phyloP scores from a whole-genome alignment of 2,329 filamentous ascomycete species.

The Phoma herbarum region DNA sequence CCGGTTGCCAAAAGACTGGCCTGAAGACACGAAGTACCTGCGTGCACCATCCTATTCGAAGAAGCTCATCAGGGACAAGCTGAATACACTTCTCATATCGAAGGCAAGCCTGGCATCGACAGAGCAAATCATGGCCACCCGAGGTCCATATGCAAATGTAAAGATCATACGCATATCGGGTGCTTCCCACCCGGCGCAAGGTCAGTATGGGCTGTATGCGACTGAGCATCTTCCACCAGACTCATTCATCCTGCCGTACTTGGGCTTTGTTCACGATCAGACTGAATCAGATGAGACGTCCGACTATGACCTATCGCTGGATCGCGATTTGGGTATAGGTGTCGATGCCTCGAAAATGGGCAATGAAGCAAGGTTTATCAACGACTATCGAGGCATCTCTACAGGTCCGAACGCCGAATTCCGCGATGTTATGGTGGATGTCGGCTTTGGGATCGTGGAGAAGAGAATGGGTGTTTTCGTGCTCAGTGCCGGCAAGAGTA shows the following conservation, averaged over 20 bases:
- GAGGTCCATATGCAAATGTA: constrained; percentile 50
- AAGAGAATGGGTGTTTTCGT: constrained; percentile 62
- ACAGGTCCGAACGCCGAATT: constrained; percentile 55
- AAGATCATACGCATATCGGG: constrained; percentile 54
- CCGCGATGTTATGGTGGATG: constrained; percentile 52
- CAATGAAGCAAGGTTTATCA: constrained; percentile 63
- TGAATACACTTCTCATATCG: constrained; percentile 32
- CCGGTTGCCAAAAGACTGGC: constrained; percentile 45
- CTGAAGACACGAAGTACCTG: constrained; percentile 37
- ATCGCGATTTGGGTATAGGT: constrained; percentile 58
- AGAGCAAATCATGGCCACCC: constrained; percentile 26
- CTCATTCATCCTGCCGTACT: constrained; percentile 59
- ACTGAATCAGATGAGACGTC: constrained; percentile 53
- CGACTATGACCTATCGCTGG: constrained; percentile 62
- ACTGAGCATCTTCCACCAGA: constrained; percentile 55
- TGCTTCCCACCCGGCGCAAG: constrained; percentile 57
- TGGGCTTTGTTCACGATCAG: constrained; percentile 59
- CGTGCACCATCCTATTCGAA: constrained; percentile 45
- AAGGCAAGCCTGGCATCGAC: constrained; percentile 29
- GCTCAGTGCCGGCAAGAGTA: constrained; percentile 57
- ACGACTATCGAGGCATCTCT: constrained; percentile 62
- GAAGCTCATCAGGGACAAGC: constrained; percentile 34
- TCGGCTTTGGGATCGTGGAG: constrained; percentile 53
- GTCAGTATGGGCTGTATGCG: constrained; percentile 61
- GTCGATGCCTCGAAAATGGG: constrained; percentile 60